These are phyloP conservation scores for Fusarium citri DNA, from an alignment of 2,329 filamentous ascomycete species.

Conservation along the genomic window DNA sequence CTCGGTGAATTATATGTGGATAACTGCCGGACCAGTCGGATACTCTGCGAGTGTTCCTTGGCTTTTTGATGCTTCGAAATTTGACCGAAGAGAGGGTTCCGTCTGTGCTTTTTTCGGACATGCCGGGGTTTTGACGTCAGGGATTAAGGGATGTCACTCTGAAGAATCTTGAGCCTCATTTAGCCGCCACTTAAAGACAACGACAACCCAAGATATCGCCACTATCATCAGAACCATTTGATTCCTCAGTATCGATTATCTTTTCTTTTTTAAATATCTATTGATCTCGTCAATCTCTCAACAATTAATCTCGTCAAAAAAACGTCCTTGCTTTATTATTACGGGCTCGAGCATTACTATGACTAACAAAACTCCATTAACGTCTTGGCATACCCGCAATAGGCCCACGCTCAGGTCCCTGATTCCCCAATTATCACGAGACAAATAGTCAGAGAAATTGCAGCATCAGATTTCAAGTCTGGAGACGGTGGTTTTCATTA, in stretches of 20 bases:
- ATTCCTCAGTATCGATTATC: not conserved
- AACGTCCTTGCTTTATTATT: slow-evolving; percentile 7
- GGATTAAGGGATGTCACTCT: not conserved
- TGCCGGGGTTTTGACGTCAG: slow-evolving; percentile 34
- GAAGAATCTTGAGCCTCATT: slow-evolving; percentile 28
- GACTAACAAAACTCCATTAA: slow-evolving; percentile 31
- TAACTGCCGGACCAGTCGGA: slow-evolving; percentile 31
- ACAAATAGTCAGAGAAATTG: slow-evolving; percentile 1
- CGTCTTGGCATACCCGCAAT: slow-evolving; percentile 29
- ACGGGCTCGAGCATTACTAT: slow-evolving; percentile 25
- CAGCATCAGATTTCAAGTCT: not conserved
- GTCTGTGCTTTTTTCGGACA: slow-evolving; percentile 30
- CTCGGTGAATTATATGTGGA: not conserved
- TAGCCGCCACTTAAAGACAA: slow-evolving; percentile 22
- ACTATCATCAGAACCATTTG: not conserved
- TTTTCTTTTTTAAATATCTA: not conserved
- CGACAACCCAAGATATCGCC: not conserved
- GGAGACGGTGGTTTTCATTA: slow-evolving; percentile 11
- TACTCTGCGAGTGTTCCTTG: slow-evolving; percentile 5
- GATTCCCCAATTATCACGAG: slow-evolving; percentile 27
- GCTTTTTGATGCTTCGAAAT: slow-evolving; percentile 16
- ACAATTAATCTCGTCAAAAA: slow-evolving; percentile 2
- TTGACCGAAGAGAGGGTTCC: slow-evolving; percentile 13
- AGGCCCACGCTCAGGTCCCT: slow-evolving; percentile 29
- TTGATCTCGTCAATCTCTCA: not conserved